These are phyloP conservation scores for Hanseniaspora hatyaiensis DNA, from an alignment of 805 yeast genomes.

Conservation along the genomic window DNA sequence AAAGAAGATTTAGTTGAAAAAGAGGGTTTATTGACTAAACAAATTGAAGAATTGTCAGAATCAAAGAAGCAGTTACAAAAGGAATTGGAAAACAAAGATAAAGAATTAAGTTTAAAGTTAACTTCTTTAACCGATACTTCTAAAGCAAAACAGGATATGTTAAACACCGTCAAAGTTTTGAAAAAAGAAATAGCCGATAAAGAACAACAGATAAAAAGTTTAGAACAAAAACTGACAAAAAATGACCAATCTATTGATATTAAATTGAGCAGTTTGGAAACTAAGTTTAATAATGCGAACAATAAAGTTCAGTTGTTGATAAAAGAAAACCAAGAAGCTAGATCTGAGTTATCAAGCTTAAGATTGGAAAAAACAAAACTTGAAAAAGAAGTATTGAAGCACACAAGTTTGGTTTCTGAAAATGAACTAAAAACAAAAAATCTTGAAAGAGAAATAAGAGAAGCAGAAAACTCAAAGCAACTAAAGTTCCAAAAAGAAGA, in stretches of 20 bases:
- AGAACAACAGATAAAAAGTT: slow-evolving; percentile 25
- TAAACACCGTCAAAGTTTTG: slow-evolving; percentile 14
- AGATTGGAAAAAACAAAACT: slow-evolving; percentile 31
- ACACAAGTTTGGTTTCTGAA: background rate
- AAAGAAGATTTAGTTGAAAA: slow-evolving; percentile 21
- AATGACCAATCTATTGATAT: slow-evolving; percentile 30
- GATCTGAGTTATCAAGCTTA: slow-evolving; percentile 31
- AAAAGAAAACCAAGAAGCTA: slow-evolving; percentile 37
- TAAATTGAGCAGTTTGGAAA: slow-evolving; percentile 29
- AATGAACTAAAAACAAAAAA: slow-evolving; percentile 22
- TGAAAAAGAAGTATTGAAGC: background rate
- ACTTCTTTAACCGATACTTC: slow-evolving; percentile 41
- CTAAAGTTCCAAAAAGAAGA: slow-evolving; percentile 19
- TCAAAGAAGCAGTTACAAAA: slow-evolving; percentile 32
- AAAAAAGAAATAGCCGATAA: slow-evolving; percentile 28
- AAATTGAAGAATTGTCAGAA: slow-evolving; percentile 22
- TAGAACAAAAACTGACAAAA: slow-evolving; percentile 23
- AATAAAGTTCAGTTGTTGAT: slow-evolving; percentile 31
- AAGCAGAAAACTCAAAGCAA: slow-evolving; percentile 26
- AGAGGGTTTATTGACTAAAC: slow-evolving; percentile 12
- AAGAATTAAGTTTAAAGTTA: slow-evolving; percentile 35
- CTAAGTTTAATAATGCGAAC: slow-evolving; percentile 30
- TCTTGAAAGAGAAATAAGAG: slow-evolving; percentile 30
- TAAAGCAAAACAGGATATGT: slow-evolving; percentile 25
- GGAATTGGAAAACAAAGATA: slow-evolving; percentile 39